Percentiles rank a stretch among this genome's conserved stretches.
These are phyloP conservation scores for Aspergillus flavus DNA, from an alignment of 2,329 filamentous ascomycete species.

Conservation along the genomic window DNA sequence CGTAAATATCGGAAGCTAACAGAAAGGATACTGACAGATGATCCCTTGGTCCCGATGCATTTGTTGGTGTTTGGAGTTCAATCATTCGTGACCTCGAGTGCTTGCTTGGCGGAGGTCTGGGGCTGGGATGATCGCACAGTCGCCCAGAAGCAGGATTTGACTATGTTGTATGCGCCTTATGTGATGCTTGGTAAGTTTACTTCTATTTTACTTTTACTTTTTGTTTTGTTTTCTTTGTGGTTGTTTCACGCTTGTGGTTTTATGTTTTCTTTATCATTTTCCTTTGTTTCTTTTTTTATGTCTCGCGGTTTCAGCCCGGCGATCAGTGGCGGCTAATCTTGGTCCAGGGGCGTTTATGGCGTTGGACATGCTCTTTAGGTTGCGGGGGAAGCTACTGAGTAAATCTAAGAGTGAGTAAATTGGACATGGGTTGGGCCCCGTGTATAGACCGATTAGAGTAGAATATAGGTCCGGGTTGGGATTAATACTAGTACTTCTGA, in stretches of 20 bases:
- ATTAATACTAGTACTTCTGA: not conserved
- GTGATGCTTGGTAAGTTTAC: conserved; percentile 54
- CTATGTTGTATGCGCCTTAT: conserved; percentile 60
- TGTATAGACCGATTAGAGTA: not conserved
- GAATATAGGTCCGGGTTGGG: not conserved
- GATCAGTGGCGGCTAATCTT: not conserved
- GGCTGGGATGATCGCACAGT: conserved; percentile 54
- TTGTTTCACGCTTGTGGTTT: not conserved
- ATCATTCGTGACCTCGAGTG: conserved; percentile 63
- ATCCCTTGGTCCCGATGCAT: conserved; percentile 60
- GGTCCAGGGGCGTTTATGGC: conserved; percentile 39
- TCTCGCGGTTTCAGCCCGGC: not conserved
- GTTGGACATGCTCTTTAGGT: conserved; percentile 41
- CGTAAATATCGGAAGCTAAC: not conserved
- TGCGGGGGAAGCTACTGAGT: conserved; percentile 29
- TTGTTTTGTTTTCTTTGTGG: not conserved
- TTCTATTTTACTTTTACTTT: not conserved
- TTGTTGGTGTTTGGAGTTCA: conserved; percentile 63
- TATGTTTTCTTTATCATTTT: not conserved
- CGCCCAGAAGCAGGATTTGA: conserved; percentile 53
- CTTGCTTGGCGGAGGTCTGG: conserved; percentile 64
- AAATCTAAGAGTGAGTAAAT: conserved; percentile 35
- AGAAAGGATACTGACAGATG: conserved; percentile 42
- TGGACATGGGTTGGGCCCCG: not conserved
- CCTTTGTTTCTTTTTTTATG: not conserved